These are phyloP conservation scores for Paramecium pentaurelia DNA, from an alignment of 73 alveolate species.

Conservation along the genomic window DNA sequence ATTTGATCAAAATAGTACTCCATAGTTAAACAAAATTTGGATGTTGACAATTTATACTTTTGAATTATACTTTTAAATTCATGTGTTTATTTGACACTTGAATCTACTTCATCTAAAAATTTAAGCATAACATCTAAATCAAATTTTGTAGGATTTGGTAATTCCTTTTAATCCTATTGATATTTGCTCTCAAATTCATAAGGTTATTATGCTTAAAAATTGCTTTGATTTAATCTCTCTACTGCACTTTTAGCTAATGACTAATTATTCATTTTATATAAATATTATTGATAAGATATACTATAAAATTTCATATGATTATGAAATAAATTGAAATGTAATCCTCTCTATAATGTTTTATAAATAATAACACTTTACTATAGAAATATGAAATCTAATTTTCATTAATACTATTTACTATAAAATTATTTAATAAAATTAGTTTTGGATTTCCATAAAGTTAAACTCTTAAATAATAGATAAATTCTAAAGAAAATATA, in stretches of 20 bases:
- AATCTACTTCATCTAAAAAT: conserved; percentile 37
- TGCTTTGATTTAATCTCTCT: neutral
- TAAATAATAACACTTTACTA: no score
- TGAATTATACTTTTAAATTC: neutral
- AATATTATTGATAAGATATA: neutral
- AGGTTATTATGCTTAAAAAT: neutral
- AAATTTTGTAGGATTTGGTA: conserved; percentile 20
- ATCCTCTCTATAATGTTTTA: neutral
- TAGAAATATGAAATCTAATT: no score
- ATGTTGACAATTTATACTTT: neutral
- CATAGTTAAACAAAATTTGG: conserved; percentile 1
- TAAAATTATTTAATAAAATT: no score
- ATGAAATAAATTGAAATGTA: no score
- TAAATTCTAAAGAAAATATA: no score
- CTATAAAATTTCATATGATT: no score
- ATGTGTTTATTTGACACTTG: neutral
- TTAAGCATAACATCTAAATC: conserved; percentile 31
- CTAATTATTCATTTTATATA: neutral
- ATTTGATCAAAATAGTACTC: neutral
- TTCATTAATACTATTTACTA: no score
- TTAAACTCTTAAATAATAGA: no score
- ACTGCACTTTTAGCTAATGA: conserved; percentile 16
- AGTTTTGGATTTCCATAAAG: no score
- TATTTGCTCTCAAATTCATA: conserved; percentile 27
- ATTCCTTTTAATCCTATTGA: neutral